These are phyloP conservation scores for Rhypophila decipiens DNA, from an alignment of 495 filamentous ascomycete genomes.

Conservation along the genomic window DNA sequence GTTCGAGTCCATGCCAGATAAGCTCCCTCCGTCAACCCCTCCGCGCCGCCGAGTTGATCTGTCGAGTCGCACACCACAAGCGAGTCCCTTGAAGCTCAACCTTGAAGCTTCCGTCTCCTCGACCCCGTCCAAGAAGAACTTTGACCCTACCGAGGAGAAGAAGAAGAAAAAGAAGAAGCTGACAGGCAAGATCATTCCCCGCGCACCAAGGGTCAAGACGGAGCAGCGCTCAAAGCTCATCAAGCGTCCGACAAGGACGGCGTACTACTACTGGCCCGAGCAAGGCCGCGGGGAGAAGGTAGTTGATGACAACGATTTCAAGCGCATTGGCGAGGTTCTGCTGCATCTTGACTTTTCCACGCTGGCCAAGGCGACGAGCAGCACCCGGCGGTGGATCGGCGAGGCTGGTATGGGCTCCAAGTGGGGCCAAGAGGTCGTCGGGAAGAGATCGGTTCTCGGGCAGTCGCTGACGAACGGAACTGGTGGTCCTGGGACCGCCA, in stretches of 20 bases:
- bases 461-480: neutral
- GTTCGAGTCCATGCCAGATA: neutral
- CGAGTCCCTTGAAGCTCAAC: constrained; percentile 18
- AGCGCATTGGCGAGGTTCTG: constrained; percentile 67
- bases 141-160: constrained; percentile 6
- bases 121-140: constrained; percentile 8
- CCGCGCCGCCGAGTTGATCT: constrained; percentile 20
- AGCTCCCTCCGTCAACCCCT: constrained; percentile 24
- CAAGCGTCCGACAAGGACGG: constrained; percentile 39
- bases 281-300: constrained; percentile 63
- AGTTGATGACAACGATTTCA: constrained; percentile 66
- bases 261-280: constrained; percentile 63
- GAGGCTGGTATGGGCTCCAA: constrained; percentile 31
- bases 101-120: constrained; percentile 2
- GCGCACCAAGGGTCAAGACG: constrained; percentile 52
- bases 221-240: constrained; percentile 31
- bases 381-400: constrained; percentile 68
- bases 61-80: constrained; percentile 11
- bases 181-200: constrained; percentile 45
- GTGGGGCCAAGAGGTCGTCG: constrained; percentile 43
- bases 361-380: constrained; percentile 56
- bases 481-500: constrained; percentile 16
- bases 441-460: constrained; percentile 19
- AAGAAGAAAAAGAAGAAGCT: constrained; percentile 39
- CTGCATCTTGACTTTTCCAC: constrained; percentile 81